Percentiles rank a stretch among this genome's conserved stretches.
phyloP scores from a whole-genome alignment of 164 flowering plant genomes.

The Santalum album region DNA sequence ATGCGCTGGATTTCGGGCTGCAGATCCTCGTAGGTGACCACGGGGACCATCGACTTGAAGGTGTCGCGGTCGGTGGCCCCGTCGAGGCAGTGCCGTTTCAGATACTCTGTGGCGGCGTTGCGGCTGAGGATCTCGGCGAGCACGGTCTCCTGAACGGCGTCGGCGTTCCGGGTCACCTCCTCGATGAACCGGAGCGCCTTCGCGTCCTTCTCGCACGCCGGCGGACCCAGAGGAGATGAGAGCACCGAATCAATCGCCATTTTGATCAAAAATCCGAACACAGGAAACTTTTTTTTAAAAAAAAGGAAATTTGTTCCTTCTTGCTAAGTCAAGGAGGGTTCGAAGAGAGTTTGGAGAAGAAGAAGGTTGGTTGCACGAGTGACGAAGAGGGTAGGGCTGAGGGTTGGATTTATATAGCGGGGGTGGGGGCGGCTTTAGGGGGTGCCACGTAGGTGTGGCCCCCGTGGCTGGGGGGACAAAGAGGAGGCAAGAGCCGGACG shows the following conservation, averaged over 20 bases:
- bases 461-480: conserved; percentile 2
- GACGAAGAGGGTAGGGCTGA: too few relatives aligned
- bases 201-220: conserved; percentile 25
- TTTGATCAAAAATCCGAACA: background rate
- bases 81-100: conserved; percentile 12
- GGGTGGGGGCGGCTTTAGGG: background rate
- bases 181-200: conserved; percentile 33
- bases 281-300: too few relatives aligned
- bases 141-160: conserved; percentile 25
- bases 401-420: conserved; percentile 11
- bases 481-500: background rate
- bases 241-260: conserved; percentile 25
- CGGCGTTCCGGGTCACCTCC: conserved; percentile 29
- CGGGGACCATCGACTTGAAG: conserved; percentile 28
- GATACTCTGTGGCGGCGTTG: conserved; percentile 33
- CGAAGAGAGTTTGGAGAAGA: background rate
- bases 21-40: conserved; percentile 34
- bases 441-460: conserved; percentile 4
- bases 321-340: too few relatives aligned
- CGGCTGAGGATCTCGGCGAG: conserved; percentile 25
- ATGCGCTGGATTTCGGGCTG: conserved; percentile 35
- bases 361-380: background rate
- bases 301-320: too few relatives aligned
- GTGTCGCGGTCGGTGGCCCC: conserved; percentile 26
- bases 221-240: conserved; percentile 15